phyloP scores from a whole-genome alignment of 768 basidiomycete genomes.

The Cyathus striatus region DNA sequence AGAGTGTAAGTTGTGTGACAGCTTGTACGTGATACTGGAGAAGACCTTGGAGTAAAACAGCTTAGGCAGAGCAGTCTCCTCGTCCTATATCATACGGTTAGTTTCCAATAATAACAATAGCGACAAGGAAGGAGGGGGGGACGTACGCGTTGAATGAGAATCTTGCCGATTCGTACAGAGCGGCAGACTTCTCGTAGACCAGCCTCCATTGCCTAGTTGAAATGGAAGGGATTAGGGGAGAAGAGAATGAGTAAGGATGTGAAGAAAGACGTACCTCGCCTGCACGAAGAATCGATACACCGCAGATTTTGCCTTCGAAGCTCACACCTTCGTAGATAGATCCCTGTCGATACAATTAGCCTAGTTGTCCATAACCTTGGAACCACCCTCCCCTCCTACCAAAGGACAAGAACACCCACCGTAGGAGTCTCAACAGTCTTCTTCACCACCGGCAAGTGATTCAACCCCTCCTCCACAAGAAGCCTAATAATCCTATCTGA shows the following conservation, averaged over 20 bases:
- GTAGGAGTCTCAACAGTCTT: constrained; percentile 81
- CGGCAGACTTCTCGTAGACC: constrained; percentile 94
- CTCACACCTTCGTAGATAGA: constrained; percentile 85
- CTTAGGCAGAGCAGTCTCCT: constrained; percentile 90
- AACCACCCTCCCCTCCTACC: too few species aligned
- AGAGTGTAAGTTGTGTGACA: neutral
- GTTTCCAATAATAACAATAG: neutral
- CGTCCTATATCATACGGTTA: constrained; percentile 53
- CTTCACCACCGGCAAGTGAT: constrained; percentile 72
- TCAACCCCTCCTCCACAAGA: constrained; percentile 82
- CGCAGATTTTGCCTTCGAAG: constrained; percentile 95
- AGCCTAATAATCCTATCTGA: constrained; percentile 87
- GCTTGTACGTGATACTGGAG: neutral
- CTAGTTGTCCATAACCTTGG: too few species aligned
- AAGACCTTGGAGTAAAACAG: constrained; percentile 83
- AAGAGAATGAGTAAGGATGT: constrained; percentile 1
- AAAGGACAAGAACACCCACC: constrained; percentile 32
- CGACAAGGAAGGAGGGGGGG: neutral
- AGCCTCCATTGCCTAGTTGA: constrained; percentile 87
- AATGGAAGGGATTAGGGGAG: constrained; percentile 1
- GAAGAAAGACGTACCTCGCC: constrained; percentile 61
- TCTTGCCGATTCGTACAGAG: constrained; percentile 93
- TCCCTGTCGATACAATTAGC: constrained; percentile 43
- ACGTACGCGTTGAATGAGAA: constrained; percentile 89
- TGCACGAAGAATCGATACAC: constrained; percentile 90